These are phyloP conservation scores for Schizosaccharomyces versatilis DNA, from an alignment of 1,139 yeast species.

Conservation along the genomic window DNA sequence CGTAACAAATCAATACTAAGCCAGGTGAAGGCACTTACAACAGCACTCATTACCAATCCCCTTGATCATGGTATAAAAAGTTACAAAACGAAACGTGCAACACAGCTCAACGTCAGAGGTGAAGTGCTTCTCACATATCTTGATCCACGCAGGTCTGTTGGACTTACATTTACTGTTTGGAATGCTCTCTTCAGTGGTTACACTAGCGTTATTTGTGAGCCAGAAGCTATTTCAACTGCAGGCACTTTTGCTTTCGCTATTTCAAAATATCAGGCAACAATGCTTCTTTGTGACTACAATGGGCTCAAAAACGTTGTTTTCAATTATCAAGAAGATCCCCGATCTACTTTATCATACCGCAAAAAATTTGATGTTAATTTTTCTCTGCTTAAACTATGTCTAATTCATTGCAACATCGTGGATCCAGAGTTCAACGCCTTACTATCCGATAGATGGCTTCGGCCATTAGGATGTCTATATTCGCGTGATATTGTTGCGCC, in stretches of 20 bases:
- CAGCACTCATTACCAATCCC: neutral
- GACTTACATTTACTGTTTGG: slow-evolving; percentile 58
- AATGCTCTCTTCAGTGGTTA: slow-evolving; percentile 75
- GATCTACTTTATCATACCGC: slow-evolving; percentile 54
- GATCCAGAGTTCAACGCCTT: slow-evolving; percentile 88
- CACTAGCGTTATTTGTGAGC: slow-evolving; percentile 59
- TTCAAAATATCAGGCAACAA: slow-evolving; percentile 46
- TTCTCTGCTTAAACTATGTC: slow-evolving; percentile 65
- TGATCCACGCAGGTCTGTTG: slow-evolving; percentile 73
- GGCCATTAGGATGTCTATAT: slow-evolving; percentile 66
- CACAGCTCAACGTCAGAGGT: neutral
- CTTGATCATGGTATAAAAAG: neutral
- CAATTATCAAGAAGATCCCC: slow-evolving; percentile 80
- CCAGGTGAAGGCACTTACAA: neutral
- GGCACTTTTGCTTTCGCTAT: slow-evolving; percentile 78
- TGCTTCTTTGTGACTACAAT: slow-evolving; percentile 63
- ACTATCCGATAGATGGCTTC: slow-evolving; percentile 68
- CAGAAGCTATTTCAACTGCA: slow-evolving; percentile 48
- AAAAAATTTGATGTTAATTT: slow-evolving; percentile 62
- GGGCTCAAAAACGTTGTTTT: slow-evolving; percentile 83
- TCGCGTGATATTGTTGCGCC: slow-evolving; percentile 74
- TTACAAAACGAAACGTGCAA: too few species aligned
- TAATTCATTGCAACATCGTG: slow-evolving; percentile 74
- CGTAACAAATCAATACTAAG: neutral
- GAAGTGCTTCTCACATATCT: slow-evolving; percentile 37